Conservation (phyloP, 228 moss, liverwort and hornwort species). For the Sphagnum magellanicum region DNA sequence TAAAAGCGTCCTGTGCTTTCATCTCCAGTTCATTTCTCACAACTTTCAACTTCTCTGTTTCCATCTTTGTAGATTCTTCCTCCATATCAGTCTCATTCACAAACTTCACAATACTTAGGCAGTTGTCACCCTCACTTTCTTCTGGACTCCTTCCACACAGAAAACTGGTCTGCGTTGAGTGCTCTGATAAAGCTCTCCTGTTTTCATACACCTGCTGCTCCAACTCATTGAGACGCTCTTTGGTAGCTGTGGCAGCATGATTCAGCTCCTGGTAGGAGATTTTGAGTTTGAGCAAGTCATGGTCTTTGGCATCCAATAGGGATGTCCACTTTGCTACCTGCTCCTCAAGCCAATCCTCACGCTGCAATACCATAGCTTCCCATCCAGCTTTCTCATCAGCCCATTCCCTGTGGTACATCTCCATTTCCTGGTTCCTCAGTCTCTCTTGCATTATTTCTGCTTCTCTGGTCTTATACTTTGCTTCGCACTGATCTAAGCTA, state of each 20-base stretch:
- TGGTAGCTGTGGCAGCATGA: constrained; percentile 9
- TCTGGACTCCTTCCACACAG: constrained; percentile 22
- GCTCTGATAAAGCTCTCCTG: constrained; percentile 25
- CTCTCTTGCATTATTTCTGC: constrained; percentile 34
- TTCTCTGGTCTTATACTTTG: constrained; percentile 41
- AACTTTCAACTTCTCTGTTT: constrained; percentile 25
- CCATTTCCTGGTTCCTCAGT: constrained; percentile 51
- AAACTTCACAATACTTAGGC: constrained; percentile 28
- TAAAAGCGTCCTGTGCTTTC: constrained; percentile 22
- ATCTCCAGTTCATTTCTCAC: constrained; percentile 43
- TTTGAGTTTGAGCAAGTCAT: constrained; percentile 23
- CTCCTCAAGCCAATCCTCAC: constrained; percentile 40
- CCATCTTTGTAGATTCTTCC: constrained; percentile 10
- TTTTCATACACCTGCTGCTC: constrained; percentile 20
- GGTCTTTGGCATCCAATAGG: constrained; percentile 20
- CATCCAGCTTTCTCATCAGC: constrained; percentile 46
- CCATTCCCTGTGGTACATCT: constrained; percentile 54
- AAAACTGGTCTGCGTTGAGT: constrained; percentile 22
- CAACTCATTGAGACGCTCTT: constrained; percentile 12
- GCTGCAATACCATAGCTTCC: constrained; percentile 42
- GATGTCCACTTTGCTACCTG: constrained; percentile 33
- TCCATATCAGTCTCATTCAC: constrained; percentile 26
- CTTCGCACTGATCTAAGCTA: constrained; percentile 44
- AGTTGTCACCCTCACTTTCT: constrained; percentile 32
- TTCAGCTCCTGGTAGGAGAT: constrained; percentile 16